Conservation (phyloP, 1,139 yeast species). For the Lodderomyces orthopsilosis region DNA sequence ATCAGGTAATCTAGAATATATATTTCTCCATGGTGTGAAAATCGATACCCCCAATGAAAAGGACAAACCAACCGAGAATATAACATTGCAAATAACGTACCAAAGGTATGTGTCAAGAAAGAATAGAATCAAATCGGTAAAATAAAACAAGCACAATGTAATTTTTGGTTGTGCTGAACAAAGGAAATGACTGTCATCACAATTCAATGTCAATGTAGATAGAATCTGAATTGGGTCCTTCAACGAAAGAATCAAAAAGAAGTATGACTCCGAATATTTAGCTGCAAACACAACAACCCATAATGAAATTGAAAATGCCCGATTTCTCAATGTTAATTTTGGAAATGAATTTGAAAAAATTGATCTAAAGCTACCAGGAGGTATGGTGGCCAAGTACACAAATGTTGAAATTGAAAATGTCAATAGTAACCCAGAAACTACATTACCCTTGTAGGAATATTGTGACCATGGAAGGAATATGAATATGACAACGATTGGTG, state of each 20-base stretch:
- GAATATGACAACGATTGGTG: conserved; percentile 64
- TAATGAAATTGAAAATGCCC: conserved; percentile 55
- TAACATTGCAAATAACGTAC: conserved; percentile 80
- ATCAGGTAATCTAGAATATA: conserved; percentile 71
- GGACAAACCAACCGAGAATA: conserved; percentile 68
- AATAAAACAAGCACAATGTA: conserved; percentile 51
- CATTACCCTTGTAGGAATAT: conserved; percentile 47
- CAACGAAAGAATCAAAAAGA: conserved; percentile 72
- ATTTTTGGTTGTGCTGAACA: conserved; percentile 63
- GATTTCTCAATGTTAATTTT: conserved; percentile 46
- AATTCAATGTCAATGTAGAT: conserved; percentile 52
- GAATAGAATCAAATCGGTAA: conserved; percentile 71
- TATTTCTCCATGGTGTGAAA: conserved; percentile 84
- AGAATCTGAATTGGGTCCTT: conserved; percentile 77
- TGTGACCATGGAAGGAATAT: conserved; percentile 51
- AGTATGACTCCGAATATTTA: conserved; percentile 77
- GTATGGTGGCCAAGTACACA: conserved; percentile 52
- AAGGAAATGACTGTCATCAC: conserved; percentile 56
- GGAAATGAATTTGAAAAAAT: conserved; percentile 47
- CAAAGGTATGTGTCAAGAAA: conserved; percentile 85
- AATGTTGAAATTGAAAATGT: conserved; percentile 59
- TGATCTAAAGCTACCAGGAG: conserved; percentile 36
- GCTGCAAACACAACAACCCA: conserved; percentile 72
- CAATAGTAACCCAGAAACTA: conserved; percentile 58
- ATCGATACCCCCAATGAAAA: conserved; percentile 75